Evolutionary conservation across 805 yeast species (phyloP), one percentile per base, ranked within the genome.

Genomic region (Metschnikowia orientalis): DNA sequence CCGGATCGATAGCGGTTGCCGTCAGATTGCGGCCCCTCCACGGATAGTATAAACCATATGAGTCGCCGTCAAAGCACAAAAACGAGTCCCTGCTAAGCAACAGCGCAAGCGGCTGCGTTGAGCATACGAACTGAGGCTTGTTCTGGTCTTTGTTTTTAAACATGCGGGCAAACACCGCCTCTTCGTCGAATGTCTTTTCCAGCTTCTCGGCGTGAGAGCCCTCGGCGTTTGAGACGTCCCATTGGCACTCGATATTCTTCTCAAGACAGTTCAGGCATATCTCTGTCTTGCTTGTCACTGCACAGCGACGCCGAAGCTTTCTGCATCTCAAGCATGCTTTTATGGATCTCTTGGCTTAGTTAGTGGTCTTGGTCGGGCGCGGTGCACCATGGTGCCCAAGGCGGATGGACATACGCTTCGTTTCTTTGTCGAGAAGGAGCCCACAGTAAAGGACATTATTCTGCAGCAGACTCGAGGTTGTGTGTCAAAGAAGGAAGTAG

Each of bases 101-200:
- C 32, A 29, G 32, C 26, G 32, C 32, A 20, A 22, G 23, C 3
- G 32, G 32, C 13, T 29, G 26, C 12, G 32, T 29, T 12, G 32
- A 29, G 9, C 32, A 29, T 15, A 29, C 32, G 9, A 29, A 29
- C 26, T 29, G 32, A n/a, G 32, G 32, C 22, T 22, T 17, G 5
- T 18, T 18, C 14, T 21, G 32, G 21, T 29, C 32, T 6, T 29
- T 29, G 17, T 29, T 8, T 17, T 21, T 29, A 26, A 29, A 18
- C 26, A 29, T 22, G 18, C 15, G 19, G n/a, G 26, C 26, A 17
- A 29, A 29, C 11, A 29, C 21, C 4, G 30, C 9, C 12, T 27
- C 30, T 9, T 27, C 30, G 10, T 27, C 23, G 15, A n/a, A 14
- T 13, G n/a, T 19, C 18, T 13, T 13, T 18, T 13, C 18, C 18